Percentiles rank a stretch among this genome's conserved stretches.
Evolutionary conservation across 2,329 filamentous ascomycete species (phyloP).

Genomic region (Zymoseptoria tritici): DNA sequence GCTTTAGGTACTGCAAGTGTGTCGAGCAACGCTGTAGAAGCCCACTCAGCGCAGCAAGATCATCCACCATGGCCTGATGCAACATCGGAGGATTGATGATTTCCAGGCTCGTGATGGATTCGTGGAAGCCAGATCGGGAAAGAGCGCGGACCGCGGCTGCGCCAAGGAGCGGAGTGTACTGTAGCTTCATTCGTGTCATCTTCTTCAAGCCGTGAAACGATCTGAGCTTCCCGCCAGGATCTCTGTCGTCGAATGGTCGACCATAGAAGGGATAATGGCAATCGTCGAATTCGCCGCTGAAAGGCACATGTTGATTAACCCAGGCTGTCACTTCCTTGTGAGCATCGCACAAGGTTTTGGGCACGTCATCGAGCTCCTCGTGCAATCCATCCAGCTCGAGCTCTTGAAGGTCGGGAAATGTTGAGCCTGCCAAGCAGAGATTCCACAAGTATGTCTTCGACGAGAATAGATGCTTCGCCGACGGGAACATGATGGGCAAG

Average conservation of each 20-base stretch:
- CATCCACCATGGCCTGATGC: neutral
- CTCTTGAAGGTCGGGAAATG: conserved; percentile 11
- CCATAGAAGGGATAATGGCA: neutral
- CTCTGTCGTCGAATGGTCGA: neutral
- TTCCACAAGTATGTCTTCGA: conserved; percentile 9
- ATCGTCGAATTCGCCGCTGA: neutral
- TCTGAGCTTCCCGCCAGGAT: neutral
- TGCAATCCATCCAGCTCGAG: conserved; percentile 7
- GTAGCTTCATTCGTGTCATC: conserved; percentile 12
- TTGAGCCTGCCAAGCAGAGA: conserved; percentile 13
- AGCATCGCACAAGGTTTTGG: conserved; percentile 1
- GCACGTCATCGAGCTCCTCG: neutral
- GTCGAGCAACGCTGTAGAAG: conserved; percentile 13
- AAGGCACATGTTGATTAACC: too few relatives aligned
- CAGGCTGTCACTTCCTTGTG: too few relatives aligned
- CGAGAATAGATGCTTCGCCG: neutral
- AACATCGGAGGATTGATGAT: conserved; percentile 10
- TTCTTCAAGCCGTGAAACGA: conserved; percentile 13
- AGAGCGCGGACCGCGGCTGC: neutral
- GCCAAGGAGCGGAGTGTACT: conserved; percentile 5
- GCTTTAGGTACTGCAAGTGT: conserved; percentile 14
- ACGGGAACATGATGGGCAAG: neutral
- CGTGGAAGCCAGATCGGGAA: too few relatives aligned
- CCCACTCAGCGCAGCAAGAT: conserved; percentile 6
- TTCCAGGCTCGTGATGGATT: conserved; percentile 14